phyloP scores from a whole-genome alignment of 1,284 basidiomycete genomes.

The Tilletia horrida region DNA sequence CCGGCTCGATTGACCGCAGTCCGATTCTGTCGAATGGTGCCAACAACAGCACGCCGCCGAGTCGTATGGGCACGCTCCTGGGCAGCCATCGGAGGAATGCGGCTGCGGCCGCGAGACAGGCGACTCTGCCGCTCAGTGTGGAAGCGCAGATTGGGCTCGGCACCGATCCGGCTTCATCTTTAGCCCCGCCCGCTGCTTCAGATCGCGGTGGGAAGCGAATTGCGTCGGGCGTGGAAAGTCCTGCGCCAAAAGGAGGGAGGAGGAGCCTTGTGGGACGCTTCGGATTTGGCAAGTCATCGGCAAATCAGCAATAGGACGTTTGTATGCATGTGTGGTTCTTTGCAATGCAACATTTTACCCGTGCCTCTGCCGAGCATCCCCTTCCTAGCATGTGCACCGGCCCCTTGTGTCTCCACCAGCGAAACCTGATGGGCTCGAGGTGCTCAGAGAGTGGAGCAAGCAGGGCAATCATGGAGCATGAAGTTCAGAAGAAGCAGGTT shows the following conservation, averaged over 20 bases:
- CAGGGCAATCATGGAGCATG: too few species aligned
- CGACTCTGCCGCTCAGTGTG: neutral
- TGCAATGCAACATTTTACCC: too few species aligned
- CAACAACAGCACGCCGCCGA: neutral
- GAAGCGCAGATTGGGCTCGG: conserved; percentile 2
- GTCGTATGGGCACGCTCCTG: conserved; percentile 6
- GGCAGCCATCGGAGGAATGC: neutral
- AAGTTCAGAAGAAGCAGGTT: too few species aligned
- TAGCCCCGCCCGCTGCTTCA: neutral
- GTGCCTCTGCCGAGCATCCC: too few species aligned
- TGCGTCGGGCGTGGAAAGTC: neutral
- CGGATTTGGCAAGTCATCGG: conserved; percentile 12
- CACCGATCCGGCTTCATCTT: neutral
- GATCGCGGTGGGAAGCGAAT: neutral
- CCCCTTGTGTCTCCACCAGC: too few species aligned
- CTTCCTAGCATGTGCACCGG: too few species aligned
- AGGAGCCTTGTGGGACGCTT: conserved; percentile 4
- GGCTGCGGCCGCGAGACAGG: neutral
- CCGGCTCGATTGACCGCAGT: neutral
- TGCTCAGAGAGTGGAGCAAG: too few species aligned
- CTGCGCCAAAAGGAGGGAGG: neutral
- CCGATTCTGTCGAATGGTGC: neutral
- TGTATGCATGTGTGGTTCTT: too few species aligned
- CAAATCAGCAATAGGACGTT: neutral
- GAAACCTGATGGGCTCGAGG: too few species aligned